phyloP scores from a whole-genome alignment of 306 rosid species.

The Prunus mira region DNA sequence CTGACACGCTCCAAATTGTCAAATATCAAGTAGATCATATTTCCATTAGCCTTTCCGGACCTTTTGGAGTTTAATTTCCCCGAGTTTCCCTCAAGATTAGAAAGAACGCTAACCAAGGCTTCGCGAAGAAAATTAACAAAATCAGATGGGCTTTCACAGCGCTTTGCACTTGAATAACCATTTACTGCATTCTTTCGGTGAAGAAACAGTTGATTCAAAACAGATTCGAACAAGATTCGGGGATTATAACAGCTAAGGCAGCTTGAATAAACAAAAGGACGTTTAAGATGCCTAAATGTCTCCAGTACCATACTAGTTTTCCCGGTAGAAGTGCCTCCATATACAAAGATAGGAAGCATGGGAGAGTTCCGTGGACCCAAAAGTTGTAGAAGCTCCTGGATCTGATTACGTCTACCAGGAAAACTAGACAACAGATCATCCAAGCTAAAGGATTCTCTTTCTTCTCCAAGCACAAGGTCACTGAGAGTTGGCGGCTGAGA shows the following conservation, averaged over 20 bases:
- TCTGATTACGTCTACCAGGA: constrained; percentile 65
- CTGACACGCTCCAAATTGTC: constrained; percentile 76
- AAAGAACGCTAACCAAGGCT: constrained; percentile 57
- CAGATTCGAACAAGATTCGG: constrained; percentile 72
- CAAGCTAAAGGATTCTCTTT: constrained; percentile 55
- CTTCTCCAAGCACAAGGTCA: constrained; percentile 75
- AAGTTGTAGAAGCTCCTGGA: constrained; percentile 55
- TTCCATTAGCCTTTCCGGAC: constrained; percentile 44
- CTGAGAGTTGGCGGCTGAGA: constrained; percentile 37
- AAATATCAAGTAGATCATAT: constrained; percentile 80
- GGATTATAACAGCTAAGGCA: constrained; percentile 77
- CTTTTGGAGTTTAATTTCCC: constrained; percentile 40
- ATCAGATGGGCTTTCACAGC: constrained; percentile 82
- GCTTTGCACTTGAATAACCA: constrained; percentile 64
- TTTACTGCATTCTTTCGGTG: constrained; percentile 63
- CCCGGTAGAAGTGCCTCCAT: constrained; percentile 78
- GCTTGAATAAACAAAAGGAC: constrained; percentile 82
- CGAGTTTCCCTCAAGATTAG: constrained; percentile 41
- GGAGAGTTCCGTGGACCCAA: constrained; percentile 80
- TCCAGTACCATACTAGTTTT: constrained; percentile 73
- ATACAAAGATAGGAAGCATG: constrained; percentile 70
- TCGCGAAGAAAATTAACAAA: constrained; percentile 70
- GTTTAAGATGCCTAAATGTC: constrained; percentile 66
- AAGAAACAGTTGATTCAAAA: constrained; percentile 69
- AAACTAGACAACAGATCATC: constrained; percentile 59